These are phyloP conservation scores for Schwanniomyces sp. DNA, from an alignment of 805 yeast genomes.

Conservation along the genomic window DNA sequence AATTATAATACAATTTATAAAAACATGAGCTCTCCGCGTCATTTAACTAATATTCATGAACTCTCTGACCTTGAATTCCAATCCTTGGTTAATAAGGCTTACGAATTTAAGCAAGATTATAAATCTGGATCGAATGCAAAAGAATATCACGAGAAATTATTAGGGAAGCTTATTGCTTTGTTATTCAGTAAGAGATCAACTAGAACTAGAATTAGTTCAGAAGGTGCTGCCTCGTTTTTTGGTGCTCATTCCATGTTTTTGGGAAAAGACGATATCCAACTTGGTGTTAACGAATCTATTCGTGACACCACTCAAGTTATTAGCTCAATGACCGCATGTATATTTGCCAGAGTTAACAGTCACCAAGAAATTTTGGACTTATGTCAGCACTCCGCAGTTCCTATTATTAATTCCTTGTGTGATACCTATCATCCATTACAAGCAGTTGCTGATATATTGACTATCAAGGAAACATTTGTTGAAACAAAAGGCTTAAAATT, in stretches of 20 bases:
- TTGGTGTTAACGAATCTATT: conserved; percentile 85
- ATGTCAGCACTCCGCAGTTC: conserved; percentile 73
- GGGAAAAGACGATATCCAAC: conserved; percentile 89
- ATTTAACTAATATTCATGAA: conserved; percentile 75
- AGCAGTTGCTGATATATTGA: conserved; percentile 82
- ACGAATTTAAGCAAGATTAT: conserved; percentile 57
- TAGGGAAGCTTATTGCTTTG: conserved; percentile 75
- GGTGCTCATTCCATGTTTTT: conserved; percentile 93
- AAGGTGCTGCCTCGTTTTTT: conserved; percentile 83
- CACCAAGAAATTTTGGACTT: conserved; percentile 76
- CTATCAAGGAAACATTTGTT: conserved; percentile 73
- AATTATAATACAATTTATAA: background rate
- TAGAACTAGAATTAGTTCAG: conserved; percentile 84
- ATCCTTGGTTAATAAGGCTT: conserved; percentile 67
- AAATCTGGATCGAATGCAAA: conserved; percentile 44
- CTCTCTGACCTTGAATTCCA: conserved; percentile 64
- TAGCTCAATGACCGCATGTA: conserved; percentile 86
- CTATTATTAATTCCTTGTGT: conserved; percentile 85
- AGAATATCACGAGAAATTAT: conserved; percentile 46
- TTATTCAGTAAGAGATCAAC: conserved; percentile 86
- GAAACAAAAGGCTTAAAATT: conserved; percentile 56
- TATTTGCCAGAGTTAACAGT: conserved; percentile 84
- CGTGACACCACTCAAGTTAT: conserved; percentile 85
- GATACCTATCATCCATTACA: conserved; percentile 89
- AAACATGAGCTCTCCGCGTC: conserved; percentile 46